Percentiles rank a stretch among this genome's conserved stretches.
These are phyloP conservation scores for Wallacemonas sp. DNA, from an alignment of 208 protist genomes.

Conservation along the genomic window DNA sequence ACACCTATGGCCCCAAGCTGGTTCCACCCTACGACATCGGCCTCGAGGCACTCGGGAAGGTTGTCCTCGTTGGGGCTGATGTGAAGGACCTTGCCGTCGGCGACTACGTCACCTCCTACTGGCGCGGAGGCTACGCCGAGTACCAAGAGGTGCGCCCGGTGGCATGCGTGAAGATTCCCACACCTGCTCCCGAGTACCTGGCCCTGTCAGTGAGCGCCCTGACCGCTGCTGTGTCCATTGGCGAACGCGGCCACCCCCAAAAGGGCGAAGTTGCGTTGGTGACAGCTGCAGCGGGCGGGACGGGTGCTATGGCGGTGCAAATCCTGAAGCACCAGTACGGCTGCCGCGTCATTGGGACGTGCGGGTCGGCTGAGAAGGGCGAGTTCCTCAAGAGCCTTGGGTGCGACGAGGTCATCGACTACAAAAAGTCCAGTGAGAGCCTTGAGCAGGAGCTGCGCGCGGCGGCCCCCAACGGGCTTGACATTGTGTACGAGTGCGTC, in stretches of 20 bases:
- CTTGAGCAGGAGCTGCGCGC: slow-evolving; percentile 22
- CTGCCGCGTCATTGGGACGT: slow-evolving; percentile 64
- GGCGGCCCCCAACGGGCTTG: slow-evolving; percentile 41
- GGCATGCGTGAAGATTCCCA: slow-evolving; percentile 21
- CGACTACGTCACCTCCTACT: slow-evolving; percentile 28
- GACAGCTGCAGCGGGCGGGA: slow-evolving; percentile 63
- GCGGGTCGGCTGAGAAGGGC: slow-evolving; percentile 45
- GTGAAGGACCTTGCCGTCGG: slow-evolving; percentile 27
- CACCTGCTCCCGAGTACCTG: slow-evolving; percentile 28
- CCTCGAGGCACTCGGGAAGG: slow-evolving; percentile 34
- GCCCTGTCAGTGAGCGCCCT: slow-evolving; percentile 33
- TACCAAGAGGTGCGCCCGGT: slow-evolving; percentile 28
- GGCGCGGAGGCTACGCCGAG: slow-evolving; percentile 35
- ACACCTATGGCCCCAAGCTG: slow-evolving; percentile 27
- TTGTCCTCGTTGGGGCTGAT: slow-evolving; percentile 19
- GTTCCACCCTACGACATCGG: slow-evolving; percentile 29
- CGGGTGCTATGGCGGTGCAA: slow-evolving; percentile 59
- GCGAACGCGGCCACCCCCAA: slow-evolving; percentile 29
- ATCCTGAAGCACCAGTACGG: slow-evolving; percentile 53
- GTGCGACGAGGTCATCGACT: slow-evolving; percentile 53
- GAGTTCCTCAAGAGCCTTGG: slow-evolving; percentile 47
- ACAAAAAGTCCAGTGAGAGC: slow-evolving; percentile 35
- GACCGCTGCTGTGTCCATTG: slow-evolving; percentile 38
- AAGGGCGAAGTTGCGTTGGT: slow-evolving; percentile 50
- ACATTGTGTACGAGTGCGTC: slow-evolving; percentile 59